Conservation (phyloP, 2,329 filamentous ascomycete species). For the Myotisia sp. region DNA sequence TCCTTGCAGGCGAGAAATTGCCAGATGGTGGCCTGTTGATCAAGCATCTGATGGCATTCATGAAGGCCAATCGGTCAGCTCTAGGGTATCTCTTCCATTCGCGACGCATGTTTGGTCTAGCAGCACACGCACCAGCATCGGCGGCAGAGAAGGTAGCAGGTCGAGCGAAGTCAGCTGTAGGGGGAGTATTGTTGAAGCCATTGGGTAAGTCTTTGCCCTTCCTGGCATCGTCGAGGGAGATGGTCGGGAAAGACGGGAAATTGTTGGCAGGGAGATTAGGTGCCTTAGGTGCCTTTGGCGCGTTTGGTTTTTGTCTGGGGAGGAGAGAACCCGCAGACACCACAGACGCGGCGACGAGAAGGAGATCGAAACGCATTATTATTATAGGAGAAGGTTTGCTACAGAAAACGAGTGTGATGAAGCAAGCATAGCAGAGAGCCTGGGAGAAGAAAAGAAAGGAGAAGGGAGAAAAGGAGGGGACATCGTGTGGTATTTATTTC, state of each 20-base stretch:
- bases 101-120: background rate
- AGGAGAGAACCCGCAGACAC: too few relatives aligned
- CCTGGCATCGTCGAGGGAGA: slow-evolving; percentile 24
- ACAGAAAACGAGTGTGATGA: too few relatives aligned
- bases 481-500: too few relatives aligned
- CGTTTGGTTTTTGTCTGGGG: too few relatives aligned
- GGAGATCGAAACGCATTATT: too few relatives aligned
- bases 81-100: slow-evolving; percentile 3
- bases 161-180: background rate
- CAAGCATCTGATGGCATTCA: slow-evolving; percentile 1
- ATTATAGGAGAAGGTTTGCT: too few relatives aligned
- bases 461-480: too few relatives aligned
- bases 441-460: too few relatives aligned
- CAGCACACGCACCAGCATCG: background rate
- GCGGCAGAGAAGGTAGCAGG: background rate
- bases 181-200: background rate
- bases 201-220: slow-evolving; percentile 9
- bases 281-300: too few relatives aligned
- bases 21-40: slow-evolving; percentile 3
- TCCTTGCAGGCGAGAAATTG: background rate
- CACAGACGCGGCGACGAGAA: too few relatives aligned
- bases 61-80: slow-evolving; percentile 2
- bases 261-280: slow-evolving; percentile 14
- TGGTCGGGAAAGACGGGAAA: slow-evolving; percentile 22
- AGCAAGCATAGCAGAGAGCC: too few relatives aligned